A percentile compares a stretch with the other conserved stretches of the same genome.
phyloP scores from a whole-genome alignment of 129 eudicot genomes.

The Centaurea solstitialis region DNA sequence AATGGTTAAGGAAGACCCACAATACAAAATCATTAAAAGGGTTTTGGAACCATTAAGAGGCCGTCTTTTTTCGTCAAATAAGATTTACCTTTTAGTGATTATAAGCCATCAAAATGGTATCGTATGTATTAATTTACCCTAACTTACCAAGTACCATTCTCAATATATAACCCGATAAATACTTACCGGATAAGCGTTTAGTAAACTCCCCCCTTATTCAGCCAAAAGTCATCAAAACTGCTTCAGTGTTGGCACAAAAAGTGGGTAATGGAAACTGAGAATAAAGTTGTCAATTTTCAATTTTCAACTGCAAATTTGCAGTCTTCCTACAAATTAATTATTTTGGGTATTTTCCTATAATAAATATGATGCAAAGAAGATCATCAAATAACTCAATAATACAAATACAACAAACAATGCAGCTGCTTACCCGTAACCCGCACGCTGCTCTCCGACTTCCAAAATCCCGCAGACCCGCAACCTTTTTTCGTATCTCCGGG shows the following conservation, averaged over 20 bases:
- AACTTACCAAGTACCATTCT: no score
- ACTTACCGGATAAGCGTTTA: no score
- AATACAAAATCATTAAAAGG: no score
- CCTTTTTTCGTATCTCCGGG: slow-evolving; percentile 2
- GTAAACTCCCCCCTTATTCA: no score
- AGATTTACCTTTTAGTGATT: no score
- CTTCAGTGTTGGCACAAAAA: neutral
- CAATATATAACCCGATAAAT: no score
- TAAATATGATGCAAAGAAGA: neutral
- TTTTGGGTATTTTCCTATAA: slow-evolving; percentile 15
- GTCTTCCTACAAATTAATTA: neutral
- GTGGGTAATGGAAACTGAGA: neutral
- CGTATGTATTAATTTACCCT: no score
- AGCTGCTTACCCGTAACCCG: slow-evolving; percentile 18
- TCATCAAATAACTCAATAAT: slow-evolving; percentile 13
- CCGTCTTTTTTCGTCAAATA: no score
- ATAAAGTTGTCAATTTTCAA: neutral
- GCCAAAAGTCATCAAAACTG: no score
- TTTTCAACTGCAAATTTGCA: neutral
- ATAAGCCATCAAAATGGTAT: no score
- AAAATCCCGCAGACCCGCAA: slow-evolving; percentile 8
- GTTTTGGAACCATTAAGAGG: no score
- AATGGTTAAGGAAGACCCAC: no score
- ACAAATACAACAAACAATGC: slow-evolving; percentile 38
- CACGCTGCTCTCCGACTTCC: slow-evolving; percentile 1